Conservation (phyloP, 495 filamentous ascomycete genomes). For the Xylaria cubensis region DNA sequence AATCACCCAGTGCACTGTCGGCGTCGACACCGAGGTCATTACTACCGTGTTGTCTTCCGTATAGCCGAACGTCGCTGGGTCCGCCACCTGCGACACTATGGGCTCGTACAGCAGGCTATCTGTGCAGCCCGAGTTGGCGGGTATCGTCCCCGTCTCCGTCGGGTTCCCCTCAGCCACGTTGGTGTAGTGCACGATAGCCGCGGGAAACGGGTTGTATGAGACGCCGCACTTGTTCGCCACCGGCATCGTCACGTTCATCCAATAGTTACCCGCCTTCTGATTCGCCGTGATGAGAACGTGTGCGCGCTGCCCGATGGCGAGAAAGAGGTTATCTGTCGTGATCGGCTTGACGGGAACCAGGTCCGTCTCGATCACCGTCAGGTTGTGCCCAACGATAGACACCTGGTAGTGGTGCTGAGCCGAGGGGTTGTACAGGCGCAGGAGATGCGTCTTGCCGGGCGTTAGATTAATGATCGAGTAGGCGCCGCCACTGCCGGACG, state of each 20-base stretch:
- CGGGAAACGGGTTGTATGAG: background rate
- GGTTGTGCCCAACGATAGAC: background rate
- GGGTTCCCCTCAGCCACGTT: background rate
- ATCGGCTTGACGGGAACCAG: background rate
- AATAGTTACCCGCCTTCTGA: background rate
- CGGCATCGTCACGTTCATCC: background rate
- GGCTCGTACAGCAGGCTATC: background rate
- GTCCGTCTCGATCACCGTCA: background rate
- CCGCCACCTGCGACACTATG: background rate
- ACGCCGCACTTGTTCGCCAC: background rate
- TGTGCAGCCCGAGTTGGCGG: background rate
- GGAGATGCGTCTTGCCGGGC: background rate
- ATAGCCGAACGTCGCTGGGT: constrained; percentile 30
- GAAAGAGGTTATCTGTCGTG: background rate
- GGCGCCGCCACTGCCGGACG: background rate
- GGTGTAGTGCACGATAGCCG: background rate
- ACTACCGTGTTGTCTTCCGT: constrained; percentile 39
- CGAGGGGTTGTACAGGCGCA: background rate
- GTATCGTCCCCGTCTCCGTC: background rate
- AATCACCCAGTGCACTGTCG: constrained; percentile 49
- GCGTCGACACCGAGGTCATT: constrained; percentile 34
- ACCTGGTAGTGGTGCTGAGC: background rate
- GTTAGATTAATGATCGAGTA: background rate
- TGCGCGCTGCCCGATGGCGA: background rate
- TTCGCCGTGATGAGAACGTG: background rate